These are phyloP conservation scores for Ceratocystis cacaofunesta DNA, from an alignment of 2,329 filamentous ascomycete species.

Conservation along the genomic window DNA sequence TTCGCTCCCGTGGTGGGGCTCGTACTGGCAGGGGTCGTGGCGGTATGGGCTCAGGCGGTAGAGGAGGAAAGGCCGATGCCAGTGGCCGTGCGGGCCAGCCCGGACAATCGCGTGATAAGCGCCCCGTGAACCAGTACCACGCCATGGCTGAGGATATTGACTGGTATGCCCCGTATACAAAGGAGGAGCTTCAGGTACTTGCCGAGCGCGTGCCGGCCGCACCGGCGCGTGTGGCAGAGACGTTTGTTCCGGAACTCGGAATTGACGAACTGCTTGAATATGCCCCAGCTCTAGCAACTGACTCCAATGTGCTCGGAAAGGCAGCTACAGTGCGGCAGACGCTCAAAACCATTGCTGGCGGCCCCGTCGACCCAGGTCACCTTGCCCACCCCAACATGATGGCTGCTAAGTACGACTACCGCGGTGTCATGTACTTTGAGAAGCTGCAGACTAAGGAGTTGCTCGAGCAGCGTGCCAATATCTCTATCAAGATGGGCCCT, in stretches of 20 bases:
- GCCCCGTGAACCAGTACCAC: conserved; percentile 20
- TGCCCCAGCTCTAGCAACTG: conserved; percentile 25
- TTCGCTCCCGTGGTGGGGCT: conserved; percentile 15
- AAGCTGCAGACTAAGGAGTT: conserved; percentile 22
- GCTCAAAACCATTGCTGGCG: conserved; percentile 26
- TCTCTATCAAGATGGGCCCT: conserved; percentile 16
- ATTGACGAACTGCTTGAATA: conserved; percentile 25
- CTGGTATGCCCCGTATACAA: conserved; percentile 19
- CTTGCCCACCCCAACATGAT: conserved; percentile 23
- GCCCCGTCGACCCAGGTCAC: conserved; percentile 24
- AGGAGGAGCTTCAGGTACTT: conserved; percentile 21
- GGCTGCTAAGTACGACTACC: conserved; percentile 23
- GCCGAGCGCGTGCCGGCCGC: conserved; percentile 13
- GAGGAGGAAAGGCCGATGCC: too few relatives aligned
- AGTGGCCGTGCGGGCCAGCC: conserved; percentile 18
- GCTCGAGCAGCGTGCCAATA: conserved; percentile 22
- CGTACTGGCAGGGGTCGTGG: conserved; percentile 19
- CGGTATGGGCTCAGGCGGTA: background rate
- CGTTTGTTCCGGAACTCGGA: conserved; percentile 25
- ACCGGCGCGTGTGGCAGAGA: conserved; percentile 13
- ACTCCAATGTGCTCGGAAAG: conserved; percentile 22
- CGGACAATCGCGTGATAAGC: conserved; percentile 18
- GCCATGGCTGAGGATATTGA: conserved; percentile 20
- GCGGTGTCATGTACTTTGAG: conserved; percentile 24
- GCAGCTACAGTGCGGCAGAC: conserved; percentile 26